These are phyloP conservation scores for Geotrichum citri-aurantii DNA, from an alignment of 1,139 yeast species.

Conservation along the genomic window DNA sequence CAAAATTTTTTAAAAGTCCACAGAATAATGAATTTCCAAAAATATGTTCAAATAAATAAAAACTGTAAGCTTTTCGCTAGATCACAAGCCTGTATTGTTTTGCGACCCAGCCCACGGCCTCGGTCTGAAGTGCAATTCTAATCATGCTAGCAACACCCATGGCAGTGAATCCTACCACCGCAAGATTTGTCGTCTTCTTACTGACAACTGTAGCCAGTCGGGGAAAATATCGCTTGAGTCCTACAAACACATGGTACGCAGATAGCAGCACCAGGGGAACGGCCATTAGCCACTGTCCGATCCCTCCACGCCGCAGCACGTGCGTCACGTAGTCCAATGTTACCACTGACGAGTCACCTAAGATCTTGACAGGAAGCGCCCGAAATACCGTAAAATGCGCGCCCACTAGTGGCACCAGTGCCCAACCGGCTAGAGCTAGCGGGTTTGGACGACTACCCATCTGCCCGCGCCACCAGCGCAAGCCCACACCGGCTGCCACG, in stretches of 20 bases:
- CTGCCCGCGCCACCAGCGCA: constrained; percentile 41
- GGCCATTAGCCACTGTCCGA: constrained; percentile 29
- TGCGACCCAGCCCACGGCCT: constrained; percentile 25
- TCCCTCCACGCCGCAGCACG: constrained; percentile 32
- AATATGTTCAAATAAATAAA: background rate
- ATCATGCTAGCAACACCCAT: constrained; percentile 21
- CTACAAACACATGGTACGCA: constrained; percentile 41
- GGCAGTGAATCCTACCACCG: constrained; percentile 8
- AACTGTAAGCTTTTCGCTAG: constrained; percentile 13
- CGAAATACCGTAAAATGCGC: constrained; percentile 50
- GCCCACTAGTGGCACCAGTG: constrained; percentile 43
- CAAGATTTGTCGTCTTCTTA: background rate
- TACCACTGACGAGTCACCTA: constrained; percentile 62
- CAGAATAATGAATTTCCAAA: background rate
- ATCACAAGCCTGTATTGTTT: constrained; percentile 19
- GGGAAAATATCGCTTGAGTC: constrained; percentile 37
- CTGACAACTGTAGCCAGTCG: constrained; percentile 5
- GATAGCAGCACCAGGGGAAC: constrained; percentile 31
- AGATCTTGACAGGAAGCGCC: constrained; percentile 45
- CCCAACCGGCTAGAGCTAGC: constrained; percentile 54
- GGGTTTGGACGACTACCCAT: constrained; percentile 40
- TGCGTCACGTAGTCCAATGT: constrained; percentile 50
- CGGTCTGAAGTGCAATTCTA: constrained; percentile 20
- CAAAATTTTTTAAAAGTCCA: background rate
- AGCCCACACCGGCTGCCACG: constrained; percentile 47